Percentiles rank a stretch among this genome's conserved stretches.
These are phyloP conservation scores for Urtica urens DNA, from an alignment of 306 rosid genomes.

Conservation along the genomic window DNA sequence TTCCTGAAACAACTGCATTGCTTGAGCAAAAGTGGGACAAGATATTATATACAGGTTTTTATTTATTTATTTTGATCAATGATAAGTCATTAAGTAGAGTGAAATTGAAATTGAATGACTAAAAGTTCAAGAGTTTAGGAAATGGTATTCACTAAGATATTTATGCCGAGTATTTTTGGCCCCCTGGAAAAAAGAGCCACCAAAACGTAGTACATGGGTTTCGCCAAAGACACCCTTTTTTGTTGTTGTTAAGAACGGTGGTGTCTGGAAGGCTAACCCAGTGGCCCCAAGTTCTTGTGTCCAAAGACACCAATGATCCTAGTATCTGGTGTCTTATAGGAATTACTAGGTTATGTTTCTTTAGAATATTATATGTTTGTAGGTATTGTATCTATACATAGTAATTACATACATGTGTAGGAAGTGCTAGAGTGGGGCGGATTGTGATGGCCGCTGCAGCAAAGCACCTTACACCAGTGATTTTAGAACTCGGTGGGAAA, in stretches of 20 bases:
- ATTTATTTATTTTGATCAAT: not conserved
- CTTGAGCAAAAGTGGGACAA: conserved; percentile 81
- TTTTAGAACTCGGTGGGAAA: conserved; percentile 81
- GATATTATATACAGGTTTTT: conserved; percentile 66
- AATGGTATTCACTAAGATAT: not conserved
- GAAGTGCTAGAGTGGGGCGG: conserved; percentile 77
- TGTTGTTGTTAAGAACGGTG: no score
- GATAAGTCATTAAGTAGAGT: no score
- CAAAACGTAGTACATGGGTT: not conserved
- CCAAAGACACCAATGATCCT: no score
- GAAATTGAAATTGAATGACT: no score
- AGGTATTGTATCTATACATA: no score
- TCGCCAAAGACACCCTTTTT: no score
- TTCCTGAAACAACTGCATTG: conserved; percentile 66
- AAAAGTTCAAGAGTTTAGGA: not conserved
- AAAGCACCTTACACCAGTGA: conserved; percentile 77
- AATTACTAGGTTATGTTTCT: no score
- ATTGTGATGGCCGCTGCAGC: conserved; percentile 94
- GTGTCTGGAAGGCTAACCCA: no score
- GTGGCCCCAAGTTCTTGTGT: no score
- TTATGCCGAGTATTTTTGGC: not conserved
- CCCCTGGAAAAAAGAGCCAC: not conserved
- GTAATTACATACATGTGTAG: conserved; percentile 20
- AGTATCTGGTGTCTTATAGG: no score
- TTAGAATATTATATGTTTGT: no score